Conservation (phyloP, 2,329 filamentous ascomycete species). For the Elsinoe necatrix region DNA sequence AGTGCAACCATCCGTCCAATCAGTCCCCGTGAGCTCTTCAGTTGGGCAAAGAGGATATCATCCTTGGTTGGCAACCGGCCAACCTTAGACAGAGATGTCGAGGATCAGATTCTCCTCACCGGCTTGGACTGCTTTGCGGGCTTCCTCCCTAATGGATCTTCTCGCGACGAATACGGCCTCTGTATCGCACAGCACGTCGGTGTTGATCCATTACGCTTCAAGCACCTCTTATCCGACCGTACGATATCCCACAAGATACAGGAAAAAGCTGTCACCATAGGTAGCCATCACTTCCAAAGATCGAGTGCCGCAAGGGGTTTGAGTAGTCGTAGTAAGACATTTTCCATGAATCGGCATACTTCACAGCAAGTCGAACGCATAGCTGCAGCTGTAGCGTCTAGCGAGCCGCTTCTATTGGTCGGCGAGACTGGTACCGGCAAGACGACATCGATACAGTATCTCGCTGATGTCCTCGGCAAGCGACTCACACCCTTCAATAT, state of each 20-base stretch:
- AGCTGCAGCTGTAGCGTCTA: constrained; percentile 67
- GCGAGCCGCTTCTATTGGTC: constrained; percentile 89
- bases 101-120: constrained; percentile 86
- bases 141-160: constrained; percentile 59
- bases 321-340: constrained; percentile 34
- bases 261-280: constrained; percentile 24
- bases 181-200: constrained; percentile 81
- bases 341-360: constrained; percentile 82
- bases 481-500: constrained; percentile 89
- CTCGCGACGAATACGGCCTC: constrained; percentile 53
- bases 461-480: constrained; percentile 74
- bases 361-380: constrained; percentile 81
- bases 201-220: constrained; percentile 70
- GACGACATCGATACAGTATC: constrained; percentile 88
- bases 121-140: constrained; percentile 87
- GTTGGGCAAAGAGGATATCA: constrained; percentile 76
- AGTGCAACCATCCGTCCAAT: constrained; percentile 47
- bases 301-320: not conserved
- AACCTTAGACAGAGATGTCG: constrained; percentile 58
- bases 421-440: constrained; percentile 98
- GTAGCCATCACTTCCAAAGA: constrained; percentile 25
- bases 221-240: constrained; percentile 67
- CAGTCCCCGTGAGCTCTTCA: constrained; percentile 72
- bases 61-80: constrained; percentile 54
- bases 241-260: constrained; percentile 57